A percentile compares a stretch with the other conserved stretches of the same genome.
These are phyloP conservation scores for Beauveria caledonica DNA, from an alignment of 2,329 filamentous ascomycete species.

Conservation along the genomic window DNA sequence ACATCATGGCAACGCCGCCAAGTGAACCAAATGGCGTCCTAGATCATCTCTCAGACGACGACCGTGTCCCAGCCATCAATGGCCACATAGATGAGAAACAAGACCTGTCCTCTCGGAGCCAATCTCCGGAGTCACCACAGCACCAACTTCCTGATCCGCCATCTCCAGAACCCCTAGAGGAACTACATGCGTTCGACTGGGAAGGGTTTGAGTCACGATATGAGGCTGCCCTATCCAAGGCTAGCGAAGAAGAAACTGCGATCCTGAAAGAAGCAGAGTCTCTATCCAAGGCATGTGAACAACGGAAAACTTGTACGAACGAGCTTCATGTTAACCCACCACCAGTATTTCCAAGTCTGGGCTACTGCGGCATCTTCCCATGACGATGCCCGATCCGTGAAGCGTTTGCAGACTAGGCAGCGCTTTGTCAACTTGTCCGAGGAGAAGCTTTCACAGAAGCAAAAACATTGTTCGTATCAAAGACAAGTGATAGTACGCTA, in stretches of 20 bases:
- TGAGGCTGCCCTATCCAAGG: conserved; percentile 53
- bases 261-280: conserved; percentile 59
- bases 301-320: neutral
- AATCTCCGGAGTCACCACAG: neutral
- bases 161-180: conserved; percentile 1
- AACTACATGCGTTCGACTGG: conserved; percentile 57
- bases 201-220: conserved; percentile 65
- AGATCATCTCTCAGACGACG: neutral
- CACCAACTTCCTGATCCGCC: neutral
- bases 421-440: conserved; percentile 70
- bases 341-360: conserved; percentile 73
- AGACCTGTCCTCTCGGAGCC: neutral
- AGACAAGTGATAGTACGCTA: too few relatives aligned
- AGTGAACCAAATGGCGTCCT: conserved; percentile 4
- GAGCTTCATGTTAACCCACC: neutral
- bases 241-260: conserved; percentile 54
- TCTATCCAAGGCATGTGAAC: conserved; percentile 50
- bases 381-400: conserved; percentile 69
- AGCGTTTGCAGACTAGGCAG: conserved; percentile 73
- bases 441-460: conserved; percentile 60
- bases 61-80: neutral
- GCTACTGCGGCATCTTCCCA: conserved; percentile 61
- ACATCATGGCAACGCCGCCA: neutral
- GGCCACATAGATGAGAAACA: neutral
- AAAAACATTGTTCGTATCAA: conserved; percentile 63